These are phyloP conservation scores for Rhodosporidiobolus sp. DNA, from an alignment of 768 basidiomycete genomes.

Conservation along the genomic window DNA sequence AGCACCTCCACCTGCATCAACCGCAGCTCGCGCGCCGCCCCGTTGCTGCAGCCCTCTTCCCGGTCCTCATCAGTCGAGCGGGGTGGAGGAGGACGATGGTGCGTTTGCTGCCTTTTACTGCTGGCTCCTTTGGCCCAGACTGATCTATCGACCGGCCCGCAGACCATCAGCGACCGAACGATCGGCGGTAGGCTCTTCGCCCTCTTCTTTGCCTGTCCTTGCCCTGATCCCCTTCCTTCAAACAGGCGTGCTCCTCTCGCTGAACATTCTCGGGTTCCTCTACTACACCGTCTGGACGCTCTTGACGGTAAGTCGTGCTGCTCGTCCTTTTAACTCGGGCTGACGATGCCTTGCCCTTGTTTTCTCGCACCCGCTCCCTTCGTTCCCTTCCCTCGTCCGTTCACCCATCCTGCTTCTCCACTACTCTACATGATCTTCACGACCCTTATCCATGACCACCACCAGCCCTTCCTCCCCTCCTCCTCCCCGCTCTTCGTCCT, in stretches of 20 bases:
- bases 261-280: conserved; percentile 55
- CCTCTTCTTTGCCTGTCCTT: too few species aligned
- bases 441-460: conserved; percentile 45
- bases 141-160: not conserved
- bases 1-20: too few species aligned
- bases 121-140: too few species aligned
- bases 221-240: not conserved
- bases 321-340: not conserved
- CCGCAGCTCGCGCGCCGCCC: too few species aligned
- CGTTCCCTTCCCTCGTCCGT: not conserved
- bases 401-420: not conserved
- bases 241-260: not conserved
- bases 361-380: conserved; percentile 6
- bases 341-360: too few species aligned
- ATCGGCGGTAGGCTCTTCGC: not conserved
- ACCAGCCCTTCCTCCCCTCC: conserved; percentile 73
- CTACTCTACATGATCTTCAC: not conserved
- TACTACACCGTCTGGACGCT: conserved; percentile 94
- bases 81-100: too few species aligned
- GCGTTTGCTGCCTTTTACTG: too few species aligned
- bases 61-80: too few species aligned
- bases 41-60: too few species aligned
- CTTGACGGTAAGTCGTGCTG: conserved; percentile 62
- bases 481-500: conserved; percentile 68
- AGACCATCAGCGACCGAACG: not conserved